Percentiles rank a stretch among this genome's conserved stretches.
Evolutionary conservation across 768 basidiomycete species (phyloP).

Genomic region (Lanmaoa rubissima): DNA sequence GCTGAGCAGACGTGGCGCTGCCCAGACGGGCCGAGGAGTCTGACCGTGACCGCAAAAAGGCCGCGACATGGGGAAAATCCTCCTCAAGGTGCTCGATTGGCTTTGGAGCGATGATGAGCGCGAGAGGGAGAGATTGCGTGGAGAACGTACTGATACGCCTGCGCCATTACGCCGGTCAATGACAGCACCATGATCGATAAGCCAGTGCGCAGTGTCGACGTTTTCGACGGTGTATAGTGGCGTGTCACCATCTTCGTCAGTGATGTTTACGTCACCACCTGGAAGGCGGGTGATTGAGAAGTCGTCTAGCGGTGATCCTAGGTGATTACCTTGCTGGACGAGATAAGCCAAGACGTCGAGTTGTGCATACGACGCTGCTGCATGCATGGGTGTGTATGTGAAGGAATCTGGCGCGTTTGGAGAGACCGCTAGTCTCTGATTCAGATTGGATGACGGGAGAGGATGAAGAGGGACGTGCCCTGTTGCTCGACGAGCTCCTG

Average conservation of each 20-base stretch:
- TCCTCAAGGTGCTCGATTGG: slow-evolving; percentile 67
- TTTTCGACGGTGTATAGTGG: slow-evolving; percentile 89
- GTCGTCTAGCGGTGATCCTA: slow-evolving; percentile 1
- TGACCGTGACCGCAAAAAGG: slow-evolving; percentile 49
- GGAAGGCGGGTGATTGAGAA: background rate
- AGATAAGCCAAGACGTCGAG: slow-evolving; percentile 75
- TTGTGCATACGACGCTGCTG: slow-evolving; percentile 91
- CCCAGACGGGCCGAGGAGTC: slow-evolving; percentile 14
- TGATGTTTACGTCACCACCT: slow-evolving; percentile 87
- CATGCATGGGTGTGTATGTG: slow-evolving; percentile 92
- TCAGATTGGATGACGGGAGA: slow-evolving; percentile 28
- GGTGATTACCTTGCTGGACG: slow-evolving; percentile 55
- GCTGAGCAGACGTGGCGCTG: slow-evolving; percentile 7
- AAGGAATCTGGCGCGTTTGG: slow-evolving; percentile 68
- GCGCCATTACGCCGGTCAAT: slow-evolving; percentile 62
- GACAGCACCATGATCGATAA: slow-evolving; percentile 76
- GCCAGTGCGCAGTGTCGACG: slow-evolving; percentile 70
- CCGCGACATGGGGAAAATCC: slow-evolving; percentile 68
- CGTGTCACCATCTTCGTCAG: slow-evolving; percentile 87
- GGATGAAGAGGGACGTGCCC: slow-evolving; percentile 40
- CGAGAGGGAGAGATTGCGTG: slow-evolving; percentile 8
- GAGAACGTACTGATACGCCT: slow-evolving; percentile 66
- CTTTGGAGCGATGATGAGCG: slow-evolving; percentile 26
- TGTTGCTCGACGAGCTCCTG: slow-evolving; percentile 62
- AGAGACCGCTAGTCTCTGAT: slow-evolving; percentile 48